A percentile compares a stretch with the other conserved stretches of the same genome.
These are phyloP conservation scores for Mortierella polycephala DNA, from an alignment of 371 early-diverging fungal genomes.

Conservation along the genomic window DNA sequence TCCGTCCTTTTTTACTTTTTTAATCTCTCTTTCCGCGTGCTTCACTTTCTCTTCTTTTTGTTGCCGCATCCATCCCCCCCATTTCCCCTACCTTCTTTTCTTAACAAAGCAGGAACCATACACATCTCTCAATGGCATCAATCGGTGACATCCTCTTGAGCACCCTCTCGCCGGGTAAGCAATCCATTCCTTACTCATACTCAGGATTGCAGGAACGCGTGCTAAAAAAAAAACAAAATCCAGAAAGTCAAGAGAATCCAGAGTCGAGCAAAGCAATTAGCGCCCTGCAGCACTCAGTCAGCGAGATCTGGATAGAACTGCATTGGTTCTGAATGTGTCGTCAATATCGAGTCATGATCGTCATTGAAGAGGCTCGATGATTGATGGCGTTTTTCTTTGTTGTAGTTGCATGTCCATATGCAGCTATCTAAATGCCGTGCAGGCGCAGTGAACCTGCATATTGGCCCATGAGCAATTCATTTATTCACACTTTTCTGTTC, in stretches of 20 bases:
- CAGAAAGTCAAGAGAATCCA: no score
- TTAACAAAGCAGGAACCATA: conserved; percentile 6
- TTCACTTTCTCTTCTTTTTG: conserved; percentile 17
- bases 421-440: background rate
- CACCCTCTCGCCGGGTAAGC: conserved; percentile 79
- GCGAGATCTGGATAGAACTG: no score
- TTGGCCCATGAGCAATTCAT: no score
- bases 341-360: background rate
- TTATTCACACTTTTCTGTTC: background rate
- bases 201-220: background rate
- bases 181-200: background rate
- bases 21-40: conserved; percentile 21
- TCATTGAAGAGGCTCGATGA: conserved; percentile 1
- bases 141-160: conserved; percentile 78
- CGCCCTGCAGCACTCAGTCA: no score
- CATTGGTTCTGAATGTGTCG: conserved; percentile 3
- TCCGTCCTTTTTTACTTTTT: conserved; percentile 2
- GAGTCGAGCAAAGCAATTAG: no score
- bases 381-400: conserved; percentile 7
- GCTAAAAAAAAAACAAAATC: background rate
- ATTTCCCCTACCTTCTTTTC: conserved; percentile 5
- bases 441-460: background rate
- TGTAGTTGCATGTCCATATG: conserved; percentile 5
- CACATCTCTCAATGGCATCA: conserved; percentile 63
- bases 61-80: conserved; percentile 10